Conservation (phyloP, 2,329 filamentous ascomycete species). For the Daldinia eschscholtzii region DNA sequence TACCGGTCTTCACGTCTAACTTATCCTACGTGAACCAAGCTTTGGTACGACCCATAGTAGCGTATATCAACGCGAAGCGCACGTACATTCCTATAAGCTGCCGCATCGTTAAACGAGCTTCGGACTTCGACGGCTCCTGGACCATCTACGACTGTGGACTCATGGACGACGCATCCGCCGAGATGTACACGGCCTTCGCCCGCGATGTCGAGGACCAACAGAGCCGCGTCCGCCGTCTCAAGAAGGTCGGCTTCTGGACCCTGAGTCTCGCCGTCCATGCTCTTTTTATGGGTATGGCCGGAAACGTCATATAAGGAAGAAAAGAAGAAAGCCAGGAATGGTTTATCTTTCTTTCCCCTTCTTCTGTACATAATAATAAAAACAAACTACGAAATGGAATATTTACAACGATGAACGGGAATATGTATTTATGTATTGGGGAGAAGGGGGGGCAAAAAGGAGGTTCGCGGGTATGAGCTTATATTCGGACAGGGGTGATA, state of each 20-base stretch:
- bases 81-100: conserved; percentile 97
- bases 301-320: conserved; percentile 70
- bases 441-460: conserved; percentile 9
- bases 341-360: background rate
- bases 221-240: conserved; percentile 85
- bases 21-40: conserved; percentile 97
- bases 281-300: conserved; percentile 93
- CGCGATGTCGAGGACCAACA: conserved; percentile 91
- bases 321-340: too few relatives aligned
- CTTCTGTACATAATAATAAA: conserved; percentile 22
- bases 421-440: background rate
- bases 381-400: conserved; percentile 12
- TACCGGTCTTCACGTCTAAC: conserved; percentile 91
- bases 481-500: conserved; percentile 6
- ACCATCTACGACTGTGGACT: conserved; percentile 92
- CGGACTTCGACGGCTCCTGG: conserved; percentile 96
- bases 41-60: conserved; percentile 93
- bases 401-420: conserved; percentile 13
- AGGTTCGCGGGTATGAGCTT: conserved; percentile 12
- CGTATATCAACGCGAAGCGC: conserved; percentile 95
- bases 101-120: conserved; percentile 88
- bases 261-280: conserved; percentile 92
- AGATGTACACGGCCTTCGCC: conserved; percentile 95
- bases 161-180: conserved; percentile 92
- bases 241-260: conserved; percentile 97